These are phyloP conservation scores for Penicillium sp. DNA, from an alignment of 2,329 filamentous ascomycete genomes.

Conservation along the genomic window DNA sequence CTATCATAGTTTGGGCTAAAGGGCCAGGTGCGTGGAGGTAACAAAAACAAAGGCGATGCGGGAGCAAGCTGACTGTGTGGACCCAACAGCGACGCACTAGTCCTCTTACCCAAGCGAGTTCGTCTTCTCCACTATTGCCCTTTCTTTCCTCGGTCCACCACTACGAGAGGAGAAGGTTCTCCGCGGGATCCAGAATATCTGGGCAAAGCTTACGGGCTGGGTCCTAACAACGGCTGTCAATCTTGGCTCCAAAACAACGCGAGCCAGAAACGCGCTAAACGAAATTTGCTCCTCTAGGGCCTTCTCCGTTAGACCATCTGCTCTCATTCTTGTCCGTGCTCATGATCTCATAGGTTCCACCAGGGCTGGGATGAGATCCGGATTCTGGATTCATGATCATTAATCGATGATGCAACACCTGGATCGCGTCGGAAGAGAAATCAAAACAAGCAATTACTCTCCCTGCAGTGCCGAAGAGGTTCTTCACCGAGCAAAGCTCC, in stretches of 20 bases:
- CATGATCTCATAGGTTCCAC: constrained; percentile 19
- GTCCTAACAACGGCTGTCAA: constrained; percentile 25
- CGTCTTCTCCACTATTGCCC: background rate
- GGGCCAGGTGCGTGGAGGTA: background rate
- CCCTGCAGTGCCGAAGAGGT: background rate
- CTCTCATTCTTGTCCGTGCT: background rate
- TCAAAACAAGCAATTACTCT: constrained; percentile 2
- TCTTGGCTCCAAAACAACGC: constrained; percentile 8
- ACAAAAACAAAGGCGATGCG: background rate
- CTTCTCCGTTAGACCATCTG: background rate
- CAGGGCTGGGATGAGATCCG: background rate
- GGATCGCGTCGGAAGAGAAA: background rate
- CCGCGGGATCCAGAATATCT: constrained; percentile 3
- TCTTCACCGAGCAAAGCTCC: background rate
- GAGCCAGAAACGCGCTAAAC: constrained; percentile 13
- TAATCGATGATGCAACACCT: constrained; percentile 11
- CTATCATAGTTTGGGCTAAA: background rate
- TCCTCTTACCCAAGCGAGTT: background rate
- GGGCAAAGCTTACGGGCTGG: constrained; percentile 17
- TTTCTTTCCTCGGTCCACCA: background rate
- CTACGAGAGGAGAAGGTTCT: constrained; percentile 9
- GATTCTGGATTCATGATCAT: background rate
- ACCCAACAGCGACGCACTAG: background rate
- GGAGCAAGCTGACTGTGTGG: background rate
- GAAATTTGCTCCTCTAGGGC: constrained; percentile 7